Conservation (phyloP, 2,329 filamentous ascomycete genomes). For the Hypoxylon sp. region DNA sequence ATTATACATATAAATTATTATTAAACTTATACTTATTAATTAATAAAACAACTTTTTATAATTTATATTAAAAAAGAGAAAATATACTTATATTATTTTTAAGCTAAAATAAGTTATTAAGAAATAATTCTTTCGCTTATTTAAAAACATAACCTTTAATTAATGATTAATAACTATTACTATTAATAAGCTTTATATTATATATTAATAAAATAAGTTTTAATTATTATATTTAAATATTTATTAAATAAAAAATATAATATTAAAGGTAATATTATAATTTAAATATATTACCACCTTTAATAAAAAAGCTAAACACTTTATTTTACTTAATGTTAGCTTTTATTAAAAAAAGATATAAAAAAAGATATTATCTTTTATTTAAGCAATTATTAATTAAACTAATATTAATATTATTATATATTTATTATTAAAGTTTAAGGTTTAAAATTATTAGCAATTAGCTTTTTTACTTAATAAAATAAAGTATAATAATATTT, state of each 20-base stretch:
- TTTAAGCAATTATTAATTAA: slow-evolving; percentile 12
- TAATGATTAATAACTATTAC: neutral
- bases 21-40: neutral
- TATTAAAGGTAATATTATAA: slow-evolving; percentile 2
- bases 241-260: neutral
- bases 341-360: neutral
- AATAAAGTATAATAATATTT: slow-evolving; percentile 2
- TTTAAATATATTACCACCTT: slow-evolving; percentile 14
- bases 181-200: slow-evolving; percentile 15
- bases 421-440: neutral
- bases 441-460: neutral
- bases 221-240: slow-evolving; percentile 10
- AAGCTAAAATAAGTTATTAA: slow-evolving; percentile 13
- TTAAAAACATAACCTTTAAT: neutral
- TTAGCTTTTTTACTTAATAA: slow-evolving; percentile 6
- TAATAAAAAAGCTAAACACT: slow-evolving; percentile 3
- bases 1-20: neutral
- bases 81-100: slow-evolving; percentile 13
- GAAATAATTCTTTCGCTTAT: neutral
- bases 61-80: neutral
- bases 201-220: slow-evolving; percentile 10
- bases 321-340: neutral
- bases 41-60: slow-evolving; percentile 1
- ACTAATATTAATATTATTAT: slow-evolving; percentile 13
- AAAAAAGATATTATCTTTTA: slow-evolving; percentile 6